Conservation (phyloP, 345 rosid species). For the Citrus sinensis region DNA sequence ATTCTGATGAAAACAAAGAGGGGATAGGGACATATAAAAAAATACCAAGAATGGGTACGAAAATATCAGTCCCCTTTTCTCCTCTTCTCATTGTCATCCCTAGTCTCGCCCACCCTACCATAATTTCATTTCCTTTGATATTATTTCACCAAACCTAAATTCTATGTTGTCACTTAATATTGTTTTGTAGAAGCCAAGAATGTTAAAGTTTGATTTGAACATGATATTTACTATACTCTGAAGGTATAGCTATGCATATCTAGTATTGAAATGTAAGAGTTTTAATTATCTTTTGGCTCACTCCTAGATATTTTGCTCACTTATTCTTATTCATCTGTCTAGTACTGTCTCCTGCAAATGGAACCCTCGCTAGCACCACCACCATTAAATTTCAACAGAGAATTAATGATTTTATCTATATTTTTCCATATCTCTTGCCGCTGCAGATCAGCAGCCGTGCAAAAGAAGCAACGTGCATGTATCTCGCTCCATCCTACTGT, state of each 20-base stretch:
- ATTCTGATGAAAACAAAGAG: no score
- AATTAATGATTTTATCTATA: background rate
- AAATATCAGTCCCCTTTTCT: no score
- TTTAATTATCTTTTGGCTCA: no score
- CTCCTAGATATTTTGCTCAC: no score
- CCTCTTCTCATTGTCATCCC: no score
- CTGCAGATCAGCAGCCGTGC: background rate
- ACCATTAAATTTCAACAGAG: background rate
- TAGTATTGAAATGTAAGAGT: no score
- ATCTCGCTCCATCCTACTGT: background rate
- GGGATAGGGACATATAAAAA: rapidly evolving
- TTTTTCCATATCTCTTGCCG: background rate
- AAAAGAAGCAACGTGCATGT: background rate
- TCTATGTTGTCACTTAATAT: background rate
- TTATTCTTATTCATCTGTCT: no score
- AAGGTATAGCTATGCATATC: background rate
- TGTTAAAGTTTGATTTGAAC: background rate
- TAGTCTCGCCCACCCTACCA: background rate
- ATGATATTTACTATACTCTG: background rate
- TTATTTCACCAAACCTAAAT: background rate
- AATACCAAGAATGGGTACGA: rapidly evolving
- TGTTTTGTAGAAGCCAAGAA: background rate
- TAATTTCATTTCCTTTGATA: background rate
- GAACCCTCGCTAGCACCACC: background rate
- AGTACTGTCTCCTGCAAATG: background rate